Evolutionary conservation across 2,329 filamentous ascomycete genomes (phyloP), one percentile per base, ranked within the genome.

Genomic region (Fusarium liriodendri): DNA sequence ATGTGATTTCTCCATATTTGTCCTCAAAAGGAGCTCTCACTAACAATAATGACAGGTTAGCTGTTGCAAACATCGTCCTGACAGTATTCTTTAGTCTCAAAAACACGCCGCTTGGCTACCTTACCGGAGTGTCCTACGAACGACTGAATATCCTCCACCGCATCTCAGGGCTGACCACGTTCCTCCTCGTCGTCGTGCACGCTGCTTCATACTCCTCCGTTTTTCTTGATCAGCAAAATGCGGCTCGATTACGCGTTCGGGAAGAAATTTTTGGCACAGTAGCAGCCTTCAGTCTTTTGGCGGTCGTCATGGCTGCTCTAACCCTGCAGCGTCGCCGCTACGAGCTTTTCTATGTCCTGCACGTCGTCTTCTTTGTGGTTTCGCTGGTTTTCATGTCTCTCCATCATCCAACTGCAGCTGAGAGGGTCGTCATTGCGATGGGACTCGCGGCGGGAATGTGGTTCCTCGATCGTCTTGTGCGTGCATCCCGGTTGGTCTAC

Each of bases 401-500:
- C 2, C 50, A 54, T 20, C 50, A 54, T 20, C 50, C 50, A 13
- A 54, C 50, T 5, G 50, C 50, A 13, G 27, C 27, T 5, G 50
- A 54, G 27, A 54, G 50, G 18, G 50, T 54, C 27, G 2, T 54
- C 5, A 54, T 54, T 18, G 50, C 50, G 25, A 32, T 54, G 27
- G 50, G 50, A 2, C 9, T 32, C 4, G 50, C 50, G 8, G 50
- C 50, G 6, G 50, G 50, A 5, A 54, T 54, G 50, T 54, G 50
- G 50, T 29, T 14, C 25, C 16, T 54, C 18, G 50, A 54, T 32
- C 50, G 88, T 14, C 66, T 87, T 11, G 70, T 90, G 27, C 83
- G 89, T 25, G 75, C 84, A n/a, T 62, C 75, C 22, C 84, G 87
- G 16, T 74, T 89, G 8, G 50, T 83, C 5, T 76, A 83, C 54